Conservation (phyloP, 2,329 filamentous ascomycete species). For the Sporothrix protearum region DNA sequence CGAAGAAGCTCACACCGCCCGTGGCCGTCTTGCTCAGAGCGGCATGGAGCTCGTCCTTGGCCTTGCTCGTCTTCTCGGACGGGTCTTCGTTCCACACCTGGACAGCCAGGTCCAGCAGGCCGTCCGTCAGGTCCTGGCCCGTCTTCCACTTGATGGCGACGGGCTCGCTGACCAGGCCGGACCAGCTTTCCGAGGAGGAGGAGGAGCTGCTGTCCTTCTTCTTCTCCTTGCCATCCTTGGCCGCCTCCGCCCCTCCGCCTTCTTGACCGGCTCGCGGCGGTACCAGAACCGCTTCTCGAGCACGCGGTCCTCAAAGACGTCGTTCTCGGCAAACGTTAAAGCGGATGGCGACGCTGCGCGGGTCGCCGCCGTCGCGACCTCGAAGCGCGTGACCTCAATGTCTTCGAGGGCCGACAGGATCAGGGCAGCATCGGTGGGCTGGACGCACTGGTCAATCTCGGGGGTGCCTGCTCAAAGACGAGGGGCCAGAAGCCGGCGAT, state of each 20-base stretch:
- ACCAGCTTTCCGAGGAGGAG: slow-evolving; percentile 49
- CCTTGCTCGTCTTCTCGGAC: slow-evolving; percentile 31
- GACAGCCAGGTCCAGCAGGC: slow-evolving; percentile 70
- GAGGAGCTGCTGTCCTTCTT: too few species aligned
- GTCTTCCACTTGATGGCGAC: slow-evolving; percentile 85
- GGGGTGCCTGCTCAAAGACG: slow-evolving; percentile 83
- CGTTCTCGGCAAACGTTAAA: slow-evolving; percentile 79
- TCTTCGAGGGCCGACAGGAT: slow-evolving; percentile 65
- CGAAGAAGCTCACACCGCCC: slow-evolving; percentile 75
- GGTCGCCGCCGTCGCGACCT: slow-evolving; percentile 68
- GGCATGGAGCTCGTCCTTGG: slow-evolving; percentile 41
- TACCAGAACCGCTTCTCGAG: slow-evolving; percentile 93
- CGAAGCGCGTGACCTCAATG: slow-evolving; percentile 74
- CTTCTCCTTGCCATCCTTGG: too few species aligned
- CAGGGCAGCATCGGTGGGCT: slow-evolving; percentile 71
- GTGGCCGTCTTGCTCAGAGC: slow-evolving; percentile 60
- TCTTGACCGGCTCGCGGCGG: slow-evolving; percentile 42
- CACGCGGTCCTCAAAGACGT: slow-evolving; percentile 72
- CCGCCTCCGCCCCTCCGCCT: background rate
- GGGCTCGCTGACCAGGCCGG: slow-evolving; percentile 80
- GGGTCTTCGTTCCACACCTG: slow-evolving; percentile 62
- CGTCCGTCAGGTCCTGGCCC: slow-evolving; percentile 77
- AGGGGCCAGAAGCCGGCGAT: slow-evolving; percentile 94
- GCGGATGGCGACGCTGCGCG: slow-evolving; percentile 71
- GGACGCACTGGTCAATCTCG: slow-evolving; percentile 85